Conservation (phyloP, 2,329 filamentous ascomycete species). For the Apiospora koreana region DNA sequence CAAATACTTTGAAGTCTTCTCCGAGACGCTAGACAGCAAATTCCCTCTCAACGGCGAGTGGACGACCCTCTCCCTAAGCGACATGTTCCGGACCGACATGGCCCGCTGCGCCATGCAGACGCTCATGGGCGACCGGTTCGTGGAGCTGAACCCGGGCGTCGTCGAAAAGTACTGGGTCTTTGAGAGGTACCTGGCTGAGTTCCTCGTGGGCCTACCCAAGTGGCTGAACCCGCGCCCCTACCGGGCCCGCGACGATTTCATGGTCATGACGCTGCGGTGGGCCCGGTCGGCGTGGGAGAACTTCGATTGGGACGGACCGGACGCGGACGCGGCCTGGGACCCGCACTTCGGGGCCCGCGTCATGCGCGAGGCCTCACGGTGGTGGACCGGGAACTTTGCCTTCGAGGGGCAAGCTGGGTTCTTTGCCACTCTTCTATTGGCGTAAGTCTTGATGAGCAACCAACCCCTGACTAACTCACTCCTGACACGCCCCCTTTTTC, state of each 20-base stretch:
- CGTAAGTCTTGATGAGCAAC: conserved; percentile 13
- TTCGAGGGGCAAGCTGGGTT: conserved; percentile 16
- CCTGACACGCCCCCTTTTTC: neutral
- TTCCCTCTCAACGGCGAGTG: conserved; percentile 21
- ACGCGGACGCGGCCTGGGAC: conserved; percentile 28
- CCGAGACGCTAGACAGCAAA: conserved; percentile 13
- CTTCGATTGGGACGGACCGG: conserved; percentile 21
- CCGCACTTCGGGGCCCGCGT: conserved; percentile 27
- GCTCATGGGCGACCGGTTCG: conserved; percentile 24
- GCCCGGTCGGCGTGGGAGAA: conserved; percentile 16
- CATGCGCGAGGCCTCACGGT: conserved; percentile 22
- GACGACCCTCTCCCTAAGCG: conserved; percentile 20
- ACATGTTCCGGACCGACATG: conserved; percentile 25
- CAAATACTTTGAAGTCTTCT: conserved; percentile 19
- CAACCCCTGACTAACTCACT: neutral
- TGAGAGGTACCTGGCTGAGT: conserved; percentile 21
- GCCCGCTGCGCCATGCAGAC: conserved; percentile 21
- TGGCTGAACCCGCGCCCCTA: conserved; percentile 23
- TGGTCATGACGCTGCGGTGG: conserved; percentile 16
- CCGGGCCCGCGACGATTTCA: conserved; percentile 19
- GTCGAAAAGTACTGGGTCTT: conserved; percentile 28
- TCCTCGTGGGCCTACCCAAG: conserved; percentile 25
- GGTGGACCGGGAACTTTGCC: conserved; percentile 19
- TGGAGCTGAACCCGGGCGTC: conserved; percentile 27
- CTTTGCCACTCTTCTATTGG: conserved; percentile 15